Evolutionary conservation across 129 eudicot genomes (phyloP).

Genomic region (Ambrosia artemisiifolia): DNA sequence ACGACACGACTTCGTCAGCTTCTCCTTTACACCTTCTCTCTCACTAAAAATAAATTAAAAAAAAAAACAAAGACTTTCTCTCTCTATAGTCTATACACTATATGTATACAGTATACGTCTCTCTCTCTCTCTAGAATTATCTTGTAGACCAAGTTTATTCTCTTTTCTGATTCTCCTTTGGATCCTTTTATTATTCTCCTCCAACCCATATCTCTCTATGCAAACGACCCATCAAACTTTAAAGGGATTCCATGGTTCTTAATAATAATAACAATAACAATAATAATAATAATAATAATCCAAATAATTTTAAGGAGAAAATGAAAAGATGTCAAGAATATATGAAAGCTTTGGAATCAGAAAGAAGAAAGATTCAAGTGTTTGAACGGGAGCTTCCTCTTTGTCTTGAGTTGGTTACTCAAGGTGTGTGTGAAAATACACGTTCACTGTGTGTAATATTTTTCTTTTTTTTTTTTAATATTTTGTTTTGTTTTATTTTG

Average conservation of each 20-base stretch:
- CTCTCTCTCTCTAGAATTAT: conserved; percentile 24
- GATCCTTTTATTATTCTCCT: conserved; percentile 76
- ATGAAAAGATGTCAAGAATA: conserved; percentile 59
- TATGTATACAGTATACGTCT: conserved; percentile 25
- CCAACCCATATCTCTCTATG: conserved; percentile 49
- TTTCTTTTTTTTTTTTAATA: not conserved
- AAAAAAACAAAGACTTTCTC: conserved; percentile 2
- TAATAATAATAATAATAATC: not conserved
- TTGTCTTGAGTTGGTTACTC: conserved; percentile 78
- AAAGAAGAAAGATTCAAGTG: conserved; percentile 69
- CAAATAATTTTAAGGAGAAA: conserved; percentile 40
- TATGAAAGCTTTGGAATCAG: conserved; percentile 65
- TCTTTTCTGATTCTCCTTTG: conserved; percentile 52
- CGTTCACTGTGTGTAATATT: not conserved
- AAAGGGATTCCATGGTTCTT: conserved; percentile 27
- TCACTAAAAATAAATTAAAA: conserved; percentile 20
- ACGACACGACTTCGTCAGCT: conserved; percentile 72
- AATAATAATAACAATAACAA: not conserved
- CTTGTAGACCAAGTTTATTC: conserved; percentile 61
- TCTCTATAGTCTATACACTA: conserved; percentile 14
- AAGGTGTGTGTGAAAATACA: conserved; percentile 40
- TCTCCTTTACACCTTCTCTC: conserved; percentile 29
- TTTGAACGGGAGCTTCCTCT: conserved; percentile 89
- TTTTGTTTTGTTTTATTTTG: not conserved
- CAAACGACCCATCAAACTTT: conserved; percentile 9